Evolutionary conservation across 2,329 filamentous ascomycete species (phyloP), one percentile per base, ranked within the genome.

Genomic region (Nemania serpens): DNA sequence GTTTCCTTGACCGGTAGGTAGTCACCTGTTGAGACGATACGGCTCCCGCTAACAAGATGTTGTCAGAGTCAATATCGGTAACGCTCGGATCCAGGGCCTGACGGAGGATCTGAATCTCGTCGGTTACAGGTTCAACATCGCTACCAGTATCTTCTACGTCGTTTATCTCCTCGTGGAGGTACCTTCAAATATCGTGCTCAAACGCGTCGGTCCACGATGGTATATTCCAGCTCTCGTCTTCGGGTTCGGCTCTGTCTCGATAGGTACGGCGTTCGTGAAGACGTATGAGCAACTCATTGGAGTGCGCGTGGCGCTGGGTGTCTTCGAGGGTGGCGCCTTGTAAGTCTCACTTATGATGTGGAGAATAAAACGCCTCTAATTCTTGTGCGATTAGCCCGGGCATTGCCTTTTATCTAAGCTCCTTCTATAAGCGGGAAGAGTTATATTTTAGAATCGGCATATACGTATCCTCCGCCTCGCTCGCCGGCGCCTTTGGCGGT

Each of bases 301-400:
- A 3, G 76, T 79, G 3, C 77, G 84, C 36, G 76, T 79, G 3
- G 74, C 84, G 18, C 74, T 86, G 2, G 83, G 84, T 11, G 66
- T 84, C 5, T 84, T 84, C 41, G 84, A 86, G 68, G 83, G 83
- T 25, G 84, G 84, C 58, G 80, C 82, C 11, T 84, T 85, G 78
- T 64, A 45, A 62, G 62, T 64, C 11, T 17, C 10, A 34, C 1
- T 47, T 17, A 12, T 7, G 2, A 5, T 33, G 20, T 1, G 9
- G 18, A 10, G 22, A 11, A 29, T 9, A 3, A 25, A 3, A 29
- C 12, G 17, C 10, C 49, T 51, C 58, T 64, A 52, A 61, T 39
- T 10, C 18, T 15, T 17, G 6, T 57, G 18, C 46, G n/a, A n/a
- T 13, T 10, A 64, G 62, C 20, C 84, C 83, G 42, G 82, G 83